Evolutionary conservation across 108 stramenopile genomes (phyloP).

Genomic region (Aurantiochytrium sp.): DNA sequence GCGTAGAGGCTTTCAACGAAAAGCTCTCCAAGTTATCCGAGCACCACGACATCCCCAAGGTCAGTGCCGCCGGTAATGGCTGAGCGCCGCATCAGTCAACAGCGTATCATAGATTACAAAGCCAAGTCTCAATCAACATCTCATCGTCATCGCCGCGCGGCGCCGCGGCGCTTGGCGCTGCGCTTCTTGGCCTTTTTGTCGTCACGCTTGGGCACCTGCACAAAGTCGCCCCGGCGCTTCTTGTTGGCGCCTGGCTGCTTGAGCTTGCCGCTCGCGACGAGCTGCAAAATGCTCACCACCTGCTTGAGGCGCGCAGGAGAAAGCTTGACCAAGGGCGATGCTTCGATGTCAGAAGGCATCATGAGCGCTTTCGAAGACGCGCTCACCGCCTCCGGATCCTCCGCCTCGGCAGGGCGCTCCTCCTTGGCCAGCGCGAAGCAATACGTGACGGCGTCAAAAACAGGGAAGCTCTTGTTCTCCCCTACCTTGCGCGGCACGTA

Average conservation of each 20-base stretch:
- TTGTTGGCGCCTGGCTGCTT: background rate
- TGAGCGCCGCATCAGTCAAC: too few relatives aligned
- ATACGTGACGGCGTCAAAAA: slow-evolving; percentile 78
- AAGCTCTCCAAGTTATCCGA: background rate
- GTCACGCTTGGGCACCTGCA: background rate
- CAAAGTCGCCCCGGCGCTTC: slow-evolving; percentile 9
- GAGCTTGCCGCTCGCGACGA: background rate
- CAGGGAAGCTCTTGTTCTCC: slow-evolving; percentile 76
- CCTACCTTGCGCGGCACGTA: slow-evolving; percentile 78
- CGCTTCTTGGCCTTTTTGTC: background rate
- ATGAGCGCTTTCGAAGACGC: background rate
- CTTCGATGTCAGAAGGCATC: background rate
- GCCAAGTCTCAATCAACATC: too few relatives aligned
- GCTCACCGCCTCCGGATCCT: background rate
- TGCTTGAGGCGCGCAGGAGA: background rate
- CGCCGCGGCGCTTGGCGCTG: background rate
- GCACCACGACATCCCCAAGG: slow-evolving; percentile 26
- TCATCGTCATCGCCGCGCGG: background rate
- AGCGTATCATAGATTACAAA: too few relatives aligned
- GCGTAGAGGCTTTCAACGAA: background rate
- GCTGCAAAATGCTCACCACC: background rate
- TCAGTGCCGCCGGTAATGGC: background rate
- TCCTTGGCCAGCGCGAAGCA: slow-evolving; percentile 48
- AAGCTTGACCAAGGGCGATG: background rate
- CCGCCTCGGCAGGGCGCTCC: background rate